Percentiles rank a stretch among this genome's conserved stretches.
Conservation (phyloP, 1,284 basidiomycete genomes). For the Rugiboletus extremiorientalis region DNA sequence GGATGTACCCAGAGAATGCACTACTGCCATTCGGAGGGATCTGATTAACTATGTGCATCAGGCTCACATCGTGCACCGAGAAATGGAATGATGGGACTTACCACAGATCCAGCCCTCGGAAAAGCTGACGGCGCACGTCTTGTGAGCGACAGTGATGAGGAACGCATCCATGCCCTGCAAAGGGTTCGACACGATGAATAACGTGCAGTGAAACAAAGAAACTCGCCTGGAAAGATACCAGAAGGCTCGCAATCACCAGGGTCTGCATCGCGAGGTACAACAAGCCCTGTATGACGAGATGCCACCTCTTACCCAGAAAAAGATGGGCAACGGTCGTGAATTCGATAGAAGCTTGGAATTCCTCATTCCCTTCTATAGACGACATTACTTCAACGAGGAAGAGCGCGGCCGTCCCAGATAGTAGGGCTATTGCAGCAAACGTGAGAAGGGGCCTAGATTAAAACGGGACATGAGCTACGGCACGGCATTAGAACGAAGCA, state of each 20-base stretch:
- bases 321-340: slow-evolving; percentile 28
- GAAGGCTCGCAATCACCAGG: slow-evolving; percentile 24
- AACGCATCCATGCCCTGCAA: slow-evolving; percentile 26
- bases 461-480: neutral
- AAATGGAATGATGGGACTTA: slow-evolving; percentile 8
- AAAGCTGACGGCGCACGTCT: slow-evolving; percentile 30
- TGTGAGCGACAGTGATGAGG: slow-evolving; percentile 25
- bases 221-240: slow-evolving; percentile 29
- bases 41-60: slow-evolving; percentile 11
- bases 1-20: slow-evolving; percentile 23
- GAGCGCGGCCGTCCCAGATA: slow-evolving; percentile 23
- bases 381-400: slow-evolving; percentile 27
- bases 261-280: slow-evolving; percentile 24
- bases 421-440: slow-evolving; percentile 16
- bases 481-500: neutral
- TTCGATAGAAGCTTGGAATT: slow-evolving; percentile 24
- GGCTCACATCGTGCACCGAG: neutral
- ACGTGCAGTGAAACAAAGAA: neutral
- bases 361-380: slow-evolving; percentile 27
- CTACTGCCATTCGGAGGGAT: slow-evolving; percentile 8
- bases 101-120: slow-evolving; percentile 24
- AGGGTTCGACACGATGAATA: neutral
- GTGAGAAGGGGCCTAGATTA: slow-evolving; percentile 14
- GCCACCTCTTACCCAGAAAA: slow-evolving; percentile 28
- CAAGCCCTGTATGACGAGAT: slow-evolving; percentile 21